Base-by-base conservation (phyloP, 768 basidiomycete species). In the Hypsizygus marmoreus region DNA sequence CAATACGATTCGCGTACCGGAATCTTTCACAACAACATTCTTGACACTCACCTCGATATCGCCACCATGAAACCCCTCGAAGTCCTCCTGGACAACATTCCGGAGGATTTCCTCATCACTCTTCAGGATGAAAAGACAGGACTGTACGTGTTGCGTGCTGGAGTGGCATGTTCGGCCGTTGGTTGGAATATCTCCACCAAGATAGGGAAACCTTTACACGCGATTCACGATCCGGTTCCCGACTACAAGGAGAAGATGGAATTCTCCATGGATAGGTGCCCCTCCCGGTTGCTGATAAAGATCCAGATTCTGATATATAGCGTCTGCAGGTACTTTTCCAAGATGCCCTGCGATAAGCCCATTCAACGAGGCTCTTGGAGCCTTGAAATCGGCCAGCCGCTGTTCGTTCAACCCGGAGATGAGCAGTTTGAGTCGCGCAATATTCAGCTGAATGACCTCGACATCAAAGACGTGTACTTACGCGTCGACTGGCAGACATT, bases 401-500 rank as follows among this genome's bases (percentile, higher is more conserved):
- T 80, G 1, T 79, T 67, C 57, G 38, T 71, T 23, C 78, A 77
- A 47, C 50, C 63, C 6, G 64, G 64, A 34, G 70, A 73, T 45
- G 55, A 66, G 12, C 63, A 69, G 23, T 79, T 64, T 60, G 46
- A 43, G 13, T 8, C 49, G 32, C 71, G 72, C 22, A 56, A 60
- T 26, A 51, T 37, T 4, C 72, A 74, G 41, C 51, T 59, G 24
- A 65, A 67, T 2, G 52, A 70, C 22, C 59, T 80, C 12, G 39
- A 59, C 2, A 39, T 73, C 29, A 68, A 73, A 20, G 65, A 76
- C 40, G 63, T 79, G 19, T 60, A 68, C 50, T 50, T 81, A 31
- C 72, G 78, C 11, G 75, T 81, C 14, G 77, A 80, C 45, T 80
- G 78, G 77, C 79, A 81, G 54, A 79, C 76, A 6, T 56, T 80